Percentiles rank a stretch among this genome's conserved stretches.
Evolutionary conservation across 768 basidiomycete genomes (phyloP).

Genomic region (Atractiella rhizophila): DNA sequence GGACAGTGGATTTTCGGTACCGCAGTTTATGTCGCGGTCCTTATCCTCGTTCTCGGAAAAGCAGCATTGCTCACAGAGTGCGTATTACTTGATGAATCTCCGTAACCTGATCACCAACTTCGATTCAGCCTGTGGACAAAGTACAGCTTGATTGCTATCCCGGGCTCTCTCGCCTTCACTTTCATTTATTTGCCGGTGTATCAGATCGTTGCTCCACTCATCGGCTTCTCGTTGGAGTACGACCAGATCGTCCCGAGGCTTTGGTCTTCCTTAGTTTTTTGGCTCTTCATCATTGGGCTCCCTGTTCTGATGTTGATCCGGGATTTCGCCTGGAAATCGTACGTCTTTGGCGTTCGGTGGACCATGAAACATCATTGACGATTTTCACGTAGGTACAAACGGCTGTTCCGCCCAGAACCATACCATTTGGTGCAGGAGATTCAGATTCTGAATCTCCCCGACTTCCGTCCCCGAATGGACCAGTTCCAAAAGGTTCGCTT

Average conservation of each 20-base stretch:
- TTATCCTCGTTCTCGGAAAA: slow-evolving; percentile 87
- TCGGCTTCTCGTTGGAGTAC: slow-evolving; percentile 79
- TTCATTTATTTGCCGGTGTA: slow-evolving; percentile 86
- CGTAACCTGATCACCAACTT: neutral
- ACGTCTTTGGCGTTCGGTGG: neutral
- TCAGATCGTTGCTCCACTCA: slow-evolving; percentile 53
- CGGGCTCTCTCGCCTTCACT: slow-evolving; percentile 89
- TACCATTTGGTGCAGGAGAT: slow-evolving; percentile 97
- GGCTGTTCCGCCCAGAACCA: slow-evolving; percentile 70
- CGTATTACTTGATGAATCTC: slow-evolving; percentile 20
- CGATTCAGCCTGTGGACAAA: slow-evolving; percentile 79
- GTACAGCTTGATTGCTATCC: slow-evolving; percentile 85
- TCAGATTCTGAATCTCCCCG: slow-evolving; percentile 36
- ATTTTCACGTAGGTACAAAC: slow-evolving; percentile 40
- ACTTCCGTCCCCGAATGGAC: slow-evolving; percentile 81
- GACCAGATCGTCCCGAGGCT: slow-evolving; percentile 63
- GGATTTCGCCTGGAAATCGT: slow-evolving; percentile 89
- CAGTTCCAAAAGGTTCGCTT: slow-evolving; percentile 32
- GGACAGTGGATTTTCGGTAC: slow-evolving; percentile 99
- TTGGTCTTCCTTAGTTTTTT: slow-evolving; percentile 72
- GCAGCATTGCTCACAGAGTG: slow-evolving; percentile 93
- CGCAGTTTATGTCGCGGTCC: slow-evolving; percentile 71
- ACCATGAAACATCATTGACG: slow-evolving; percentile 5
- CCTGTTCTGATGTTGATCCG: slow-evolving; percentile 62
- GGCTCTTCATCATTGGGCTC: slow-evolving; percentile 58